These are phyloP conservation scores for Phaffomyces thermotolerans DNA, from an alignment of 805 yeast genomes.

Conservation along the genomic window DNA sequence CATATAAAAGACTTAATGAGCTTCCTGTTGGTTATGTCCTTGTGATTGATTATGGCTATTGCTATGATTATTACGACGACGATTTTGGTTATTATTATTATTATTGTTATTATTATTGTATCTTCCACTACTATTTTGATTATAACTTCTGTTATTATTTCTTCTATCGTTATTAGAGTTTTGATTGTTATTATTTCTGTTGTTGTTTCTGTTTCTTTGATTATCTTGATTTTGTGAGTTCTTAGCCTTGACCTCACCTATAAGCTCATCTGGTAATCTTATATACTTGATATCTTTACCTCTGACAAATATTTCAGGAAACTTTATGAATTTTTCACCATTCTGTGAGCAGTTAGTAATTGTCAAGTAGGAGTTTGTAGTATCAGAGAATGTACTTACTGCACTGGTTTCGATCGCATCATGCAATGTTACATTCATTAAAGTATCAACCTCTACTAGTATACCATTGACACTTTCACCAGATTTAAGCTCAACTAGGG, in stretches of 20 bases:
- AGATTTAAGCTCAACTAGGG: slow-evolving; percentile 82
- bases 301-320: slow-evolving; percentile 72
- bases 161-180: slow-evolving; percentile 22
- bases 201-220: slow-evolving; percentile 35
- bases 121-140: slow-evolving; percentile 22
- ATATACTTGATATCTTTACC: slow-evolving; percentile 79
- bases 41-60: slow-evolving; percentile 5
- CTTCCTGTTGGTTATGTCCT: slow-evolving; percentile 6
- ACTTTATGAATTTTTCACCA: slow-evolving; percentile 54
- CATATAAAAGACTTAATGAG: background rate
- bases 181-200: slow-evolving; percentile 32
- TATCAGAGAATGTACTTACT: slow-evolving; percentile 10
- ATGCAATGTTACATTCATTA: slow-evolving; percentile 88
- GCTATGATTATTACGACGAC: slow-evolving; percentile 5
- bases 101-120: slow-evolving; percentile 20
- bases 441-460: slow-evolving; percentile 78
- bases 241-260: slow-evolving; percentile 69
- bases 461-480: slow-evolving; percentile 87
- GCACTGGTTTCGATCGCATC: slow-evolving; percentile 66
- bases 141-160: slow-evolving; percentile 27
- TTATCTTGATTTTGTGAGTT: slow-evolving; percentile 44
- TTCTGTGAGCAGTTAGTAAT: slow-evolving; percentile 22
- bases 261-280: slow-evolving; percentile 68
- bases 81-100: slow-evolving; percentile 6
- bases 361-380: background rate